Evolutionary conservation across 345 rosid species (phyloP).

Genomic region (Boechera divaricarpa): DNA sequence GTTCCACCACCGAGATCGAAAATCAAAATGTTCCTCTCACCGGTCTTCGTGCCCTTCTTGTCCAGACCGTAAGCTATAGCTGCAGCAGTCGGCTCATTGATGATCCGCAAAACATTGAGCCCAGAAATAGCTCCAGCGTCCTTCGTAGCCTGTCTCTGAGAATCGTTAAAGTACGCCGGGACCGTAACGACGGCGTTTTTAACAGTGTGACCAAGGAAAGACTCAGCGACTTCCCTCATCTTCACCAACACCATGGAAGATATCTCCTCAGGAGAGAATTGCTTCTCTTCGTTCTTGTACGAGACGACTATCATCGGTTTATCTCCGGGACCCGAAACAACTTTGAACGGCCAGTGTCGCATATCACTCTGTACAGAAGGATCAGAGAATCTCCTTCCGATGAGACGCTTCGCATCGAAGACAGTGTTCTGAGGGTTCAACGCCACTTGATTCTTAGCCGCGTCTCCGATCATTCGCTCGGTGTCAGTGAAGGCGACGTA

Average conservation of each 20-base stretch:
- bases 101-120: slow-evolving; percentile 45
- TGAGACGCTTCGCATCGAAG: slow-evolving; percentile 57
- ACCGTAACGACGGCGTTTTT: slow-evolving; percentile 50
- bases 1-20: slow-evolving; percentile 76
- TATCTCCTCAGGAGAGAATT: slow-evolving; percentile 52
- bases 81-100: slow-evolving; percentile 53
- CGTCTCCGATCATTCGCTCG: slow-evolving; percentile 54
- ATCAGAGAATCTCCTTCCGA: slow-evolving; percentile 51
- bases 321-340: slow-evolving; percentile 49
- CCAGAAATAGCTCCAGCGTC: slow-evolving; percentile 48
- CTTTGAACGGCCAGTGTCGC: slow-evolving; percentile 57
- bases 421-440: slow-evolving; percentile 63
- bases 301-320: slow-evolving; percentile 53
- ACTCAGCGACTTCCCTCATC: slow-evolving; percentile 51
- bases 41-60: slow-evolving; percentile 44
- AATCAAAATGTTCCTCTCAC: slow-evolving; percentile 49
- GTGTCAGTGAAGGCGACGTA: slow-evolving; percentile 57
- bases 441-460: slow-evolving; percentile 63
- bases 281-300: slow-evolving; percentile 51
- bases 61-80: slow-evolving; percentile 51
- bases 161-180: slow-evolving; percentile 50
- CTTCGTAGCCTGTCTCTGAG: slow-evolving; percentile 48
- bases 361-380: slow-evolving; percentile 53
- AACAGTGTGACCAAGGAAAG: slow-evolving; percentile 38
- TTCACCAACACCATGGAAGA: slow-evolving; percentile 47